Evolutionary conservation across 139 green algal genomes (phyloP), one percentile per base, ranked within the genome.

Genomic region (Desmodesmus armatus): DNA sequence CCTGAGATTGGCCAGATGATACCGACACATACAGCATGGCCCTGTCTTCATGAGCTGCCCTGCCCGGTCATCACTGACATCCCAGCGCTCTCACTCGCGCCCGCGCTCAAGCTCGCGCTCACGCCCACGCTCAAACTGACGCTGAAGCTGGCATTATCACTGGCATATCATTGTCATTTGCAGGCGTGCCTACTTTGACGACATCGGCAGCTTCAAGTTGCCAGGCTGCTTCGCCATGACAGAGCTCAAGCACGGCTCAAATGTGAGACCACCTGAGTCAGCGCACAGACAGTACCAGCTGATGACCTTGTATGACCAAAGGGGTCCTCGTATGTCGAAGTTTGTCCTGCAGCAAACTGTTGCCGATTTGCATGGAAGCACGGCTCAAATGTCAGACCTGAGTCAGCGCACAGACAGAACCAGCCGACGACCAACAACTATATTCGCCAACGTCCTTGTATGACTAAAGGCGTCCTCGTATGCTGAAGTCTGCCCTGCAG

Each of bases 191-290:
- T 97, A 96, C 80, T 95, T 95, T 85, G 94, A 97, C 33, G 94
- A 94, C 76, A 97, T 97, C 53, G 95, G 95, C 60, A 71, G 87
- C n/a, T 94, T 96, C 53, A 65, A 86, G 43, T 80, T 92, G 72
- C 91, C 91, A 9, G 95, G 95, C 31, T 97, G 94, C 89, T 98
- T 98, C 80, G 94, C 94, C 0, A 97, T 98, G 95, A 98, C 95
- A 3, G 95, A 98, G 91, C 88, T 98, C 73, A 92, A 94, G 51
- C 94, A 97, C 85, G 95, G 94, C 63, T 92, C 82, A 87, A 96
- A 96, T 75, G 95, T 96, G 76, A 53, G 87, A 25, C 49, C 33
- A n/a, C n/a, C n/a, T n/a, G n/a, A n/a, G n/a, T n/a, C n/a, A n/a
- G n/a, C n/a, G n/a, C n/a, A n/a, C n/a, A n/a, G n/a, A n/a, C n/a